Evolutionary conservation across 2,329 filamentous ascomycete genomes (phyloP), one percentile per base, ranked within the genome.

Genomic region (Colletotrichum salicis): DNA sequence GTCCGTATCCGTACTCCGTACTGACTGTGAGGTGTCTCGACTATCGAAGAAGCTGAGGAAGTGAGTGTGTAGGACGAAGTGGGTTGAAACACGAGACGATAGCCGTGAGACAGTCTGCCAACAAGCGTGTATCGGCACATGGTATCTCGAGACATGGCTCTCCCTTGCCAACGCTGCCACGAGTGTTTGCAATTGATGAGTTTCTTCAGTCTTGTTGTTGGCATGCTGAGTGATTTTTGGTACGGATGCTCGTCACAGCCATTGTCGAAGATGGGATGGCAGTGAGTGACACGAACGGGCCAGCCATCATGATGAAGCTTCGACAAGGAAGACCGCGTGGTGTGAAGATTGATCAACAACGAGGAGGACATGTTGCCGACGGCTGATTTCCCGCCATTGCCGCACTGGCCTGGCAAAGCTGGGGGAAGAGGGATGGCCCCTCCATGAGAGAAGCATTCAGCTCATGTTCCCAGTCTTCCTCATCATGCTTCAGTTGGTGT

Each of bases 341-440:
- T 56, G 22, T 19, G 37, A 41, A 41, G 37, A 41, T 41, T 56
- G 33, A 31, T 31, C 35, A 56, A 22, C 51, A n/a, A 19, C 24
- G 37, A 31, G 19, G 12, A n/a, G 13, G n/a, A 11, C 15, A 19
- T 35, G 22, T 27, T 52, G 24, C 15, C 31, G 13, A 41, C 51
- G 15, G n/a, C 51, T 29, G 22, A 41, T 33, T 31, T 35, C 48
- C 52, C 37, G 6, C 35, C 37, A 56, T 41, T 29, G 33, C 61
- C 29, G 57, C 57, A 54, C 52, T 63, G 64, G 55, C 57, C 6
- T 54, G 13, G 52, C 31, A 12, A 24, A 45, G 31, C 51, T 11
- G 22, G 24, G 27, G 27, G 33, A 57, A 31, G 37, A 35, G 41
- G 64, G 57, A 67, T 67, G 13, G 19, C 31, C 64, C 68, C 52